Evolutionary conservation across 176 grass and related monocot genomes (phyloP), one percentile per base, ranked within the genome.

Genomic region (Carex kokanica): DNA sequence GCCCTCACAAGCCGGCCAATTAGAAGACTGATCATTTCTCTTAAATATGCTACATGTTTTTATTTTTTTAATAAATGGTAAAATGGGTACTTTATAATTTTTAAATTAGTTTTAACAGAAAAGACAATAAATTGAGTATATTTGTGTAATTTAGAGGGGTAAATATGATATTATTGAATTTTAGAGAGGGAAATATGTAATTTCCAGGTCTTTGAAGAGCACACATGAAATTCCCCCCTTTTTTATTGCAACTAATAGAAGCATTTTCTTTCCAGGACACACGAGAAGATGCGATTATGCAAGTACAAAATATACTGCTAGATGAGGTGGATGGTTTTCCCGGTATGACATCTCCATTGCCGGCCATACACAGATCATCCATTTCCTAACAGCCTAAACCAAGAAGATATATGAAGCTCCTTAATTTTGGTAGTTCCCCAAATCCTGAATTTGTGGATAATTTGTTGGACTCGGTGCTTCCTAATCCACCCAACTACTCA

Each of bases 301-400:
- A 64, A 45, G 4, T 57, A 31, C 47, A 24, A 77, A 11, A 64
- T 31, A 7, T 21, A 47, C 53, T 59, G 24, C n/a, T 32, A 11
- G 45, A 88, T 55, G 61, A 72, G 85, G 49, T 64, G 10, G 60
- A 70, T 88, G 9, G 2, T 71, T 88, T 85, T 54, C 77, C 56
- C 12, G 66, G 63, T 36, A 27, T 88, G 75, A 81, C 75, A 53
- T 88, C 87, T 74, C 87, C 87, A 32, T 84, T 88, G 83, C n/a
- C 34, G 67, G 20, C 87, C 87, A 36, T 88, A 81, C 83, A 85
- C 83, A 27, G 87, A 85, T 64, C 31, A 84, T 69, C 86, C 82
- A 34, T 88, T 88, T 69, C 83, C 83, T 60, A 75, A 38, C 51
- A 81, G 57, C 56, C 40, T 81, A 38, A 81, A 85, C 74, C 64